phyloP scores from a whole-genome alignment of 2,329 filamentous ascomycete genomes.

The Mycosphaerella arachidis region DNA sequence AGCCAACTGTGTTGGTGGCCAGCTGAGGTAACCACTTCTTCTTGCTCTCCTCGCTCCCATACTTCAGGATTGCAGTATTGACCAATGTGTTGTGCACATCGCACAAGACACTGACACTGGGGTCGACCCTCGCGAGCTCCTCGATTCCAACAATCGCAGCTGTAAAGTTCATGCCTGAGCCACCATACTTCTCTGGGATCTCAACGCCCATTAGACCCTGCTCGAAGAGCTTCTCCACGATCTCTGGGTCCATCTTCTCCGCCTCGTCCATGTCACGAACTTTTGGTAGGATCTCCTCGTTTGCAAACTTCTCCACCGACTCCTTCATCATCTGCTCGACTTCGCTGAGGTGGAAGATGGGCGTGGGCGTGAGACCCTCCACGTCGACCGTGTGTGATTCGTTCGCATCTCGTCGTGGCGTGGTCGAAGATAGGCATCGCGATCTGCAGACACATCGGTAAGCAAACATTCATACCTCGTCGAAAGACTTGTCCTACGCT shows the following conservation, averaged over 20 bases:
- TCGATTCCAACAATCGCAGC: conserved; percentile 94
- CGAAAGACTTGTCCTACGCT: conserved; percentile 8
- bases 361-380: conserved; percentile 76
- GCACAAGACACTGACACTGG: conserved; percentile 88
- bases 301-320: conserved; percentile 83
- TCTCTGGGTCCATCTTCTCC: conserved; percentile 80
- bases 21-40: conserved; percentile 85
- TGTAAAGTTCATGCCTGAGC: conserved; percentile 98
- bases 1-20: conserved; percentile 78
- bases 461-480: neutral
- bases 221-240: conserved; percentile 94
- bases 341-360: conserved; percentile 89
- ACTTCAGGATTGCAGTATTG: conserved; percentile 87
- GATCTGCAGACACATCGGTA: conserved; percentile 10
- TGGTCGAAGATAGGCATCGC: conserved; percentile 42
- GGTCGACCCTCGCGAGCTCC: conserved; percentile 89
- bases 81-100: conserved; percentile 98
- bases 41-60: conserved; percentile 70
- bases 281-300: conserved; percentile 81
- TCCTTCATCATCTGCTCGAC: conserved; percentile 86
- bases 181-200: conserved; percentile 94
- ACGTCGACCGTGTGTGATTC: conserved; percentile 51
- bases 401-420: conserved; percentile 34
- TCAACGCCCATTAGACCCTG: conserved; percentile 96
- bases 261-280: conserved; percentile 97